Evolutionary conservation across 768 basidiomycete genomes (phyloP), one percentile per base, ranked within the genome.

Genomic region (Ramaria sp.): DNA sequence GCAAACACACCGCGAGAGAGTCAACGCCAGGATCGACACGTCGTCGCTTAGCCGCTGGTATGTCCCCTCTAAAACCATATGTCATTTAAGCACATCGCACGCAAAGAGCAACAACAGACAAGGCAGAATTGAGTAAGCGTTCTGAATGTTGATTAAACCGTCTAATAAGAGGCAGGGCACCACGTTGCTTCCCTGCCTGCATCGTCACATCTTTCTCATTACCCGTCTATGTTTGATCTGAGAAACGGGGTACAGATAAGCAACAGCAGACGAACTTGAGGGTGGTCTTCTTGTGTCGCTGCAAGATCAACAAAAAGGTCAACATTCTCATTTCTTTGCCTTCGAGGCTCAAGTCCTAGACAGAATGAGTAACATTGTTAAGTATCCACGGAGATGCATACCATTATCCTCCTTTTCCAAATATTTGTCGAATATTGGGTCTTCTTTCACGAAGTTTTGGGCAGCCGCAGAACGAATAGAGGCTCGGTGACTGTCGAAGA

Each of bases 141-240:
- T 95, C 91, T 0, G 92, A 96, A 66, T 99, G 96, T 63, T 97
- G 92, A 62, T 98, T 99, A 70, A 99, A 98, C 65, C 94, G 88
- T 48, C 95, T 78, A 59, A 99, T 98, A 45, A 98, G 75, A 0
- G 96, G 96, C 22, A 99, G 69, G 12, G 89, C 87, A 34, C 83
- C 85, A 48, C 82, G 77, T 66, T 96, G 88, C 62, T 85, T 78
- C 15, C 96, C 96, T 13, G 95, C 82, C 65, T 90, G 90, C 96
- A 98, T 99, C 1, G 96, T 98, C 22, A 88, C 65, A 61, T 99
- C 96, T 65, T 78, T 83, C 59, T 84, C 81, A 61, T 95, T 95
- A 18, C 90, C 89, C 2, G 88, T 88, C 90, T 96, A 59, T 30
- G 52, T 4, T 37, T 49, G n/a, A 27, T 9, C 13, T n/a, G 32